A percentile compares a stretch with the other conserved stretches of the same genome.
These are phyloP conservation scores for Parietichytrium sp. DNA, from an alignment of 108 stramenopile species.

Conservation along the genomic window DNA sequence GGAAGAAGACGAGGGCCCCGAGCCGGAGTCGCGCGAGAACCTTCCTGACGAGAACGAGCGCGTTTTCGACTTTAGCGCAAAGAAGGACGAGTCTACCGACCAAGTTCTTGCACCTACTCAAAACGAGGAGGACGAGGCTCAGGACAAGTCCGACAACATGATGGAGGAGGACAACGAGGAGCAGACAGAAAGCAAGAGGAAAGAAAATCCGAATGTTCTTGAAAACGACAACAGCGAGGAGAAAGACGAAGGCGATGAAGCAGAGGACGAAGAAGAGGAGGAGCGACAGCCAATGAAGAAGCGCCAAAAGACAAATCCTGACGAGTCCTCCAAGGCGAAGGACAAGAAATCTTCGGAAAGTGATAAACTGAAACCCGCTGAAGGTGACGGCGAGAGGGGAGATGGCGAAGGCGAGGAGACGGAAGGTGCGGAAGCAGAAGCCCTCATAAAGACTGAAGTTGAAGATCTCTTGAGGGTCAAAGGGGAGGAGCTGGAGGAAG, in stretches of 20 bases:
- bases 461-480: neutral
- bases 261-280: conserved; percentile 47
- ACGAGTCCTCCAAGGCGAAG: no score
- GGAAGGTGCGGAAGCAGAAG: neutral
- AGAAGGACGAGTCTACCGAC: conserved; percentile 64
- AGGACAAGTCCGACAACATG: neutral
- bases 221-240: neutral
- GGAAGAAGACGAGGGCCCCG: conserved; percentile 32
- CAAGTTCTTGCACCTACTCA: conserved; percentile 70
- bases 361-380: neutral
- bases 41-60: conserved; percentile 56
- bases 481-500: neutral
- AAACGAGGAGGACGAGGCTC: conserved; percentile 42
- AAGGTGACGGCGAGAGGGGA: neutral
- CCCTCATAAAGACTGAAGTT: neutral
- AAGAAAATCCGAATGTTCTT: neutral
- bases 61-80: conserved; percentile 70
- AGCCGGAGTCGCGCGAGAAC: conserved; percentile 15
- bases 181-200: conserved; percentile 7
- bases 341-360: no score
- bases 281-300: conserved; percentile 25
- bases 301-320: no score
- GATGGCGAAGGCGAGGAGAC: conserved; percentile 41
- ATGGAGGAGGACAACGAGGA: conserved; percentile 44
- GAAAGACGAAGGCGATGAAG: conserved; percentile 35